phyloP scores from a whole-genome alignment of 441 rosid genomes.

The Theobroma grandiflorum region DNA sequence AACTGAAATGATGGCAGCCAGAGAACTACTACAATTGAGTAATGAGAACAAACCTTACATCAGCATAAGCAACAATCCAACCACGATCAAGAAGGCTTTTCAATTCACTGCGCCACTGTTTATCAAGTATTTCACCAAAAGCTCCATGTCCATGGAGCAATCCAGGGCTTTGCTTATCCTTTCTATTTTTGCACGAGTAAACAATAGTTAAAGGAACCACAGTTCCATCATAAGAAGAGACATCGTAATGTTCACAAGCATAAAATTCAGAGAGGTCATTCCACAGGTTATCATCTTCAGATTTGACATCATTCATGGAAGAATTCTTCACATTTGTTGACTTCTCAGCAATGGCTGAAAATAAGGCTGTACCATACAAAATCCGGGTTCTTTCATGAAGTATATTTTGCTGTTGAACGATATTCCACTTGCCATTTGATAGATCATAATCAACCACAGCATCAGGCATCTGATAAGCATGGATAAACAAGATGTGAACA shows the following conservation, averaged over 20 bases:
- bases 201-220: conserved; percentile 81
- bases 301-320: conserved; percentile 47
- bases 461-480: conserved; percentile 82
- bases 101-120: conserved; percentile 90
- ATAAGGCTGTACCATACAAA: conserved; percentile 77
- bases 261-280: conserved; percentile 93
- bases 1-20: not conserved
- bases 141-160: conserved; percentile 97
- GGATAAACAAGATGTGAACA: not conserved
- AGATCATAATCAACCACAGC: conserved; percentile 94
- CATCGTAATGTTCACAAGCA: conserved; percentile 72
- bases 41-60: conserved; percentile 75
- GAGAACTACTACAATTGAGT: conserved; percentile 5
- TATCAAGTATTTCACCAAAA: conserved; percentile 90
- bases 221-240: conserved; percentile 79
- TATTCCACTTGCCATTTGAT: conserved; percentile 83
- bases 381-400: conserved; percentile 89
- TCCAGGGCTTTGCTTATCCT: conserved; percentile 62
- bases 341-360: conserved; percentile 45
- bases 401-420: conserved; percentile 93
- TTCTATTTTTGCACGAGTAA: conserved; percentile 61
- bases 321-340: conserved; percentile 43
- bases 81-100: conserved; percentile 99
- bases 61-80: conserved; percentile 95
- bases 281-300: conserved; percentile 76